A percentile compares a stretch with the other conserved stretches of the same genome.
Evolutionary conservation across 768 basidiomycete genomes (phyloP).

Genomic region (Suillus hirtellus): DNA sequence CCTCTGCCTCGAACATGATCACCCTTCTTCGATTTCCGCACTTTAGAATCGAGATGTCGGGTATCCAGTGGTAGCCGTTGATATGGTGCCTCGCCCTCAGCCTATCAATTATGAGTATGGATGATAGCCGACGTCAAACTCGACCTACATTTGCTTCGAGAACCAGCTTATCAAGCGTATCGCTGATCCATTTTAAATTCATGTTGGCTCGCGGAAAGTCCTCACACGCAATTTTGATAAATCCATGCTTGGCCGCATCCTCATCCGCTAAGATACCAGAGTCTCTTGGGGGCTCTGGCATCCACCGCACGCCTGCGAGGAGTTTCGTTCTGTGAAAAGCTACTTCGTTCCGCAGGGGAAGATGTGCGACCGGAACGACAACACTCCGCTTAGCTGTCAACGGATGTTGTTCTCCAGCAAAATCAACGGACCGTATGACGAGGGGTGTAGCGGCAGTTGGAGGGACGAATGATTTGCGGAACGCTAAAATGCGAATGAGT

Average conservation of each 20-base stretch:
- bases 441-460: slow-evolving; percentile 60
- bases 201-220: slow-evolving; percentile 77
- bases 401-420: slow-evolving; percentile 76
- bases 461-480: slow-evolving; percentile 76
- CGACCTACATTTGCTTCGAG: slow-evolving; percentile 81
- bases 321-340: slow-evolving; percentile 86
- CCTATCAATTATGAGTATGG: slow-evolving; percentile 22
- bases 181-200: slow-evolving; percentile 96
- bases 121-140: slow-evolving; percentile 10
- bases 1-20: slow-evolving; percentile 61
- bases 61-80: slow-evolving; percentile 76
- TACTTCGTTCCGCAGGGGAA: slow-evolving; percentile 62
- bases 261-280: slow-evolving; percentile 51
- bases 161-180: slow-evolving; percentile 76
- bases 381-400: slow-evolving; percentile 69
- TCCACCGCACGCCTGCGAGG: slow-evolving; percentile 88
- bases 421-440: slow-evolving; percentile 73
- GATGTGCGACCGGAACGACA: slow-evolving; percentile 69
- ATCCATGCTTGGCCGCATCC: slow-evolving; percentile 64
- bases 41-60: slow-evolving; percentile 75
- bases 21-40: slow-evolving; percentile 70
- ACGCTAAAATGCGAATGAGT: slow-evolving; percentile 50
- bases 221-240: slow-evolving; percentile 89
- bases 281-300: slow-evolving; percentile 67
- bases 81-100: slow-evolving; percentile 44